Percentiles rank a stretch among this genome's conserved stretches.
phyloP scores from a whole-genome alignment of 306 rosid genomes.

The Vigna mungo region DNA sequence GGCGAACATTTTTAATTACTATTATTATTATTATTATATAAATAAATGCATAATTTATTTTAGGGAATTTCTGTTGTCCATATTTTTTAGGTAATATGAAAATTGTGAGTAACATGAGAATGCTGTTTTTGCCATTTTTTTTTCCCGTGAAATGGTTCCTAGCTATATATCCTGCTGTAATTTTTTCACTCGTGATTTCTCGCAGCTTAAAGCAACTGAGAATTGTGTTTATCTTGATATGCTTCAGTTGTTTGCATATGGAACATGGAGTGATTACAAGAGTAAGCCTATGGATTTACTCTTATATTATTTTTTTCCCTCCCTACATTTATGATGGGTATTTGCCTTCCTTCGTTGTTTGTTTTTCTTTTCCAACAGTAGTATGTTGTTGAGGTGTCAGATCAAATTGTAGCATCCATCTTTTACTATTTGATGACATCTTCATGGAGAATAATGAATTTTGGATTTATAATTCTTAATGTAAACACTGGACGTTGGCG shows the following conservation, averaged over 20 bases:
- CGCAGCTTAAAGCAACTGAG: conserved; percentile 81
- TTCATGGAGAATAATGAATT: conserved; percentile 7
- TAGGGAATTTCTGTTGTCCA: not conserved
- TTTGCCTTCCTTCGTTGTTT: not conserved
- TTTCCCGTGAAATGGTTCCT: conserved; percentile 2
- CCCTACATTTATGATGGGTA: not conserved
- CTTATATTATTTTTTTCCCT: not conserved
- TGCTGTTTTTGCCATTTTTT: not conserved
- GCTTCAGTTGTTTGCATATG: conserved; percentile 88
- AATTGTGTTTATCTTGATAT: conserved; percentile 69
- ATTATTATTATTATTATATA: not conserved
- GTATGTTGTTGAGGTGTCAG: not conserved
- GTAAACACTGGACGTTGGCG: not conserved
- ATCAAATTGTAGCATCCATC: not conserved
- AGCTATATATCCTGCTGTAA: not conserved
- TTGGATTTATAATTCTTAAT: conserved; percentile 17
- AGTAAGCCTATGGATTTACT: conserved; percentile 54
- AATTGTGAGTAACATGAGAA: conserved; percentile 2
- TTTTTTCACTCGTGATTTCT: conserved; percentile 29
- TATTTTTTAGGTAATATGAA: not conserved
- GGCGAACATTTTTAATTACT: not conserved
- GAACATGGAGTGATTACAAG: conserved; percentile 94
- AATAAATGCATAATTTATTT: not conserved
- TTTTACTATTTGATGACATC: not conserved
- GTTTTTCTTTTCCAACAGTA: not conserved